These are phyloP conservation scores for Gossypium aridum DNA, from an alignment of 441 rosid genomes.

Conservation along the genomic window DNA sequence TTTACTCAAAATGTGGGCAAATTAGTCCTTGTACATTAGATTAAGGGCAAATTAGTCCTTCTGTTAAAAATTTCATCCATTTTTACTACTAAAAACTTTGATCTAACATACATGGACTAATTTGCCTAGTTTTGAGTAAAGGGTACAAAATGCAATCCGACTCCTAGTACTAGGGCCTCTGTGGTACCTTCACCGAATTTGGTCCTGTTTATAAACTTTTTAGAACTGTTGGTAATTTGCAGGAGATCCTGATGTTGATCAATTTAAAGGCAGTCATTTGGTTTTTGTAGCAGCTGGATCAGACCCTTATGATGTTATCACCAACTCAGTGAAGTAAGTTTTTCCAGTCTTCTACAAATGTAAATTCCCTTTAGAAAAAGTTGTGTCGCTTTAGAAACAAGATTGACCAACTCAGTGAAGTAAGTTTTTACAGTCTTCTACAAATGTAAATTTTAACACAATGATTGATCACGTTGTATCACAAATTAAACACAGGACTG, in stretches of 20 bases:
- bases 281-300: constrained; percentile 58
- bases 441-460: neutral
- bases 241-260: constrained; percentile 37
- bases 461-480: neutral
- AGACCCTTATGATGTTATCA: constrained; percentile 51
- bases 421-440: constrained; percentile 22
- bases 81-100: too few species aligned
- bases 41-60: too few species aligned
- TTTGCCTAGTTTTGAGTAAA: too few species aligned
- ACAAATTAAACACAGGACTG: constrained; percentile 27
- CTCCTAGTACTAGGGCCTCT: too few species aligned
- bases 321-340: constrained; percentile 53
- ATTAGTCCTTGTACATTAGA: too few species aligned
- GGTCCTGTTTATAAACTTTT: neutral
- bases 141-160: too few species aligned
- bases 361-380: neutral
- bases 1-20: too few species aligned
- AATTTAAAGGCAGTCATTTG: constrained; percentile 48
- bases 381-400: too few species aligned
- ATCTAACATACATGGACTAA: too few species aligned
- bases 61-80: too few species aligned
- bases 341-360: neutral
- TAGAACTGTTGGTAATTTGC: neutral
- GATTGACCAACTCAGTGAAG: constrained; percentile 44
- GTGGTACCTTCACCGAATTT: too few species aligned